Evolutionary conservation across 1,284 basidiomycete genomes (phyloP).

Genomic region (Tilletiopsis washingtonensis): DNA sequence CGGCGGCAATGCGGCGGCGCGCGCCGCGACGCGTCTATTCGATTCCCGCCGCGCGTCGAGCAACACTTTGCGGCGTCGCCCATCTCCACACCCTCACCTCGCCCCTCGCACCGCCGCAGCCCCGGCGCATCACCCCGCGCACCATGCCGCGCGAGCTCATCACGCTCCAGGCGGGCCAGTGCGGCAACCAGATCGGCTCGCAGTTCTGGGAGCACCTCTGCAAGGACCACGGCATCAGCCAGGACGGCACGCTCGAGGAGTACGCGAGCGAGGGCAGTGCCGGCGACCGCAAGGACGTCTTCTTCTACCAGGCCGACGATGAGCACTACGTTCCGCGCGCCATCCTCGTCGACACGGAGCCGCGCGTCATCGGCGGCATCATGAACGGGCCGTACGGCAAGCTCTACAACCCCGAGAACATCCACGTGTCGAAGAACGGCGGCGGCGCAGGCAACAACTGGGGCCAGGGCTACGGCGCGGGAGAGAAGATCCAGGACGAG

Average conservation of each 20-base stretch:
- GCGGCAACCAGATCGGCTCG: conserved; percentile 46
- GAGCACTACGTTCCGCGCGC: conserved; percentile 98
- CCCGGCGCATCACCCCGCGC: too few species aligned
- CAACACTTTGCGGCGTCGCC: too few species aligned
- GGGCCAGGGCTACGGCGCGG: conserved; percentile 78
- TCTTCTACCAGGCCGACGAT: conserved; percentile 99
- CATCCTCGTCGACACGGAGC: conserved; percentile 94
- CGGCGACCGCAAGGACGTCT: conserved; percentile 89
- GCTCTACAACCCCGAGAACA: conserved; percentile 97
- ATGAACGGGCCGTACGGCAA: conserved; percentile 82
- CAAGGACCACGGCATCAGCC: conserved; percentile 42
- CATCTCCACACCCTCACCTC: too few species aligned
- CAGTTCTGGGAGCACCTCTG: conserved; percentile 48
- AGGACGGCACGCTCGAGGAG: conserved; percentile 45
- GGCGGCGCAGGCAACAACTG: conserved; percentile 98
- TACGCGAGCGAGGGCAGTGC: conserved; percentile 38
- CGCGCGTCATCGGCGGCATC: conserved; percentile 92
- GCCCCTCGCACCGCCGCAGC: too few species aligned
- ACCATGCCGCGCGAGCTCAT: conserved; percentile 44
- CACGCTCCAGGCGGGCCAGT: conserved; percentile 46
- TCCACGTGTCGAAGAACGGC: conserved; percentile 87
- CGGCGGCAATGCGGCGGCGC: too few species aligned
- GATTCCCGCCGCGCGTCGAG: too few species aligned
- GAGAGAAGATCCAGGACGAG: conserved; percentile 88
- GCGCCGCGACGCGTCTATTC: too few species aligned